These are phyloP conservation scores for Naegleria lovaniensis DNA, from an alignment of 208 protist genomes.

Conservation along the genomic window DNA sequence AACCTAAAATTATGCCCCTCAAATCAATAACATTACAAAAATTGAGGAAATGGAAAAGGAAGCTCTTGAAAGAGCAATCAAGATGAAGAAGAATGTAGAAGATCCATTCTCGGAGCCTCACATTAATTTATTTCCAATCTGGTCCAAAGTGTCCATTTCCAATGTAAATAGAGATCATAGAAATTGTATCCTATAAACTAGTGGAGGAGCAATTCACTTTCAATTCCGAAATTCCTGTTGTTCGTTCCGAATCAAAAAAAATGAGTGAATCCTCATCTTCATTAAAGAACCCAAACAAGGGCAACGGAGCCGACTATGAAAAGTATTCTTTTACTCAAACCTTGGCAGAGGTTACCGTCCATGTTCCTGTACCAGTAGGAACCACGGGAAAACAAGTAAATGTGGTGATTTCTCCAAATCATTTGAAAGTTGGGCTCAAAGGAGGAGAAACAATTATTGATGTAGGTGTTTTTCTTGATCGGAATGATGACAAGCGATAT, in stretches of 20 bases:
- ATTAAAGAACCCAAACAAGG: background rate
- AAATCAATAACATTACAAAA: slow-evolving; percentile 85
- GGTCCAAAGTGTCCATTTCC: background rate
- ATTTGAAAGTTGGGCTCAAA: slow-evolving; percentile 10
- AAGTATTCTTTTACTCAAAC: slow-evolving; percentile 35
- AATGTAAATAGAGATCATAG: no score
- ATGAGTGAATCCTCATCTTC: background rate
- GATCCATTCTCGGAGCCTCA: background rate
- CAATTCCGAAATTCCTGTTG: no score
- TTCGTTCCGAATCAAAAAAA: no score
- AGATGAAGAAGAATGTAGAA: background rate
- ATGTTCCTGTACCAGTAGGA: slow-evolving; percentile 13
- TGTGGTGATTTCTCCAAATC: background rate
- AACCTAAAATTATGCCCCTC: slow-evolving; percentile 89
- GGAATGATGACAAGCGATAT: background rate
- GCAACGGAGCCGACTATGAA: background rate
- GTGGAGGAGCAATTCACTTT: no score
- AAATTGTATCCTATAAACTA: no score
- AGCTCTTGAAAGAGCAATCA: background rate
- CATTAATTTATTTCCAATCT: background rate
- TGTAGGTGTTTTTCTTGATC: background rate
- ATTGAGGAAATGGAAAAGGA: slow-evolving; percentile 74
- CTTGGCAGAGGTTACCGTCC: slow-evolving; percentile 29
- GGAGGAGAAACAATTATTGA: slow-evolving; percentile 27
- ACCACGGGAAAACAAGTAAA: slow-evolving; percentile 30